Evolutionary conservation across 495 filamentous ascomycete genomes (phyloP).

Genomic region (Aspergillus conjunctus): DNA sequence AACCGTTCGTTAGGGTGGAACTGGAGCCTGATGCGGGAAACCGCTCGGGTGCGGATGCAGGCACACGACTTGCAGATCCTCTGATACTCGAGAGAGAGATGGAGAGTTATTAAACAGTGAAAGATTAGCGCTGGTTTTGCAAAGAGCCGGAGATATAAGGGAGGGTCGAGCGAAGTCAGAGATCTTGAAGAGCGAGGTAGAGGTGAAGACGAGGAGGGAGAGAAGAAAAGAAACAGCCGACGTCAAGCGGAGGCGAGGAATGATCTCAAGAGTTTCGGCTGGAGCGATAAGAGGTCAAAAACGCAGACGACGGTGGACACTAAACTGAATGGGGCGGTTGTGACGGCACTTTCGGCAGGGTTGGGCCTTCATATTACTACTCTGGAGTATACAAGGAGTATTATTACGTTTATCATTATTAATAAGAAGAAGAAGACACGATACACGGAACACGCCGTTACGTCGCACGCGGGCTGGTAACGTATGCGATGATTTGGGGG

Average conservation of each 20-base stretch:
- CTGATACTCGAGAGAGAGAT: constrained; percentile 2
- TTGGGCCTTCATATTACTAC: constrained; percentile 17
- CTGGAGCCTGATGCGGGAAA: constrained; percentile 26
- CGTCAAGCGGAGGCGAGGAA: constrained; percentile 8
- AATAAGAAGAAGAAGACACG: no score
- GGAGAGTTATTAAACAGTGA: not conserved
- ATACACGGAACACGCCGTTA: no score
- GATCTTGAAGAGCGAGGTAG: constrained; percentile 1
- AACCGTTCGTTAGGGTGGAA: constrained; percentile 7
- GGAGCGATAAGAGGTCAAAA: constrained; percentile 10
- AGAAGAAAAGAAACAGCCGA: constrained; percentile 24
- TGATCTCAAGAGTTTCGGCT: constrained; percentile 19
- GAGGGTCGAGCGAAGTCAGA: constrained; percentile 1
- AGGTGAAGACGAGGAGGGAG: constrained; percentile 8
- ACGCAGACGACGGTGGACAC: no score
- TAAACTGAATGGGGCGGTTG: constrained; percentile 5
- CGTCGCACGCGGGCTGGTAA: no score
- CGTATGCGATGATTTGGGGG: no score
- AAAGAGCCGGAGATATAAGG: not conserved
- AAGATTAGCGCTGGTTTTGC: not conserved
- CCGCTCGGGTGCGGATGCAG: constrained; percentile 31
- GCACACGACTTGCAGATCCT: constrained; percentile 32
- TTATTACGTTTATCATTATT: no score
- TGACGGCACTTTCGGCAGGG: constrained; percentile 18
- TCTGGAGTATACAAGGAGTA: no score